Conservation (phyloP, 140 eudicot genomes). For the Erigeron philadelphicus region DNA sequence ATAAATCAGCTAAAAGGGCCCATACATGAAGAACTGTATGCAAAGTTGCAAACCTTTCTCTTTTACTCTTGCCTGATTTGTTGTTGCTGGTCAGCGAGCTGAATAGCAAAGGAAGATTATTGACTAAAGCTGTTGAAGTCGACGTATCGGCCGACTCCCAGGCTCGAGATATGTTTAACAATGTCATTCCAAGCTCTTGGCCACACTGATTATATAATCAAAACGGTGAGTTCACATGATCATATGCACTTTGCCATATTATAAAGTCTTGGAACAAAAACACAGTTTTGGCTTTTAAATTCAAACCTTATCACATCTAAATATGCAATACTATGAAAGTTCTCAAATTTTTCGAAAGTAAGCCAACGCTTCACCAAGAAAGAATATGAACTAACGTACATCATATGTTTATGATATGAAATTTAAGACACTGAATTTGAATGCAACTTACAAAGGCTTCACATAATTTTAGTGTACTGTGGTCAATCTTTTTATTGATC, state of each 20-base stretch:
- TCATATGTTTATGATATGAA: not conserved
- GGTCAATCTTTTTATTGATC: not conserved
- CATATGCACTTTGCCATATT: constrained; percentile 3
- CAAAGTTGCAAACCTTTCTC: constrained; percentile 18
- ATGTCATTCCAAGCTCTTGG: constrained; percentile 70
- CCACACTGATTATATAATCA: constrained; percentile 57
- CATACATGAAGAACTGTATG: not conserved
- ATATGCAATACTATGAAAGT: too few relatives aligned
- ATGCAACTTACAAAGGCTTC: too few relatives aligned
- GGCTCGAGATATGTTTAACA: constrained; percentile 72
- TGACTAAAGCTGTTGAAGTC: constrained; percentile 57
- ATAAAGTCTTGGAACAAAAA: not conserved
- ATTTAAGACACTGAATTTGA: too few relatives aligned
- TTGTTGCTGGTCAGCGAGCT: constrained; percentile 42
- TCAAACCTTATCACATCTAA: not conserved
- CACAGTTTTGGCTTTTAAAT: constrained; percentile 15
- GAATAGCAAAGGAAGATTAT: constrained; percentile 52
- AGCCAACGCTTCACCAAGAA: not conserved
- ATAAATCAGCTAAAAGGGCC: constrained; percentile 19
- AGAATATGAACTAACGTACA: not conserved
- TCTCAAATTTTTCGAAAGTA: not conserved
- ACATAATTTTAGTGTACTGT: too few relatives aligned
- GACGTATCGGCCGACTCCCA: constrained; percentile 87
- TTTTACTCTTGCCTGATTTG: constrained; percentile 66
- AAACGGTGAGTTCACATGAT: constrained; percentile 12